Base-by-base conservation (phyloP, 2,329 filamentous ascomycete species). In the Aspergillus fijiensis region DNA sequence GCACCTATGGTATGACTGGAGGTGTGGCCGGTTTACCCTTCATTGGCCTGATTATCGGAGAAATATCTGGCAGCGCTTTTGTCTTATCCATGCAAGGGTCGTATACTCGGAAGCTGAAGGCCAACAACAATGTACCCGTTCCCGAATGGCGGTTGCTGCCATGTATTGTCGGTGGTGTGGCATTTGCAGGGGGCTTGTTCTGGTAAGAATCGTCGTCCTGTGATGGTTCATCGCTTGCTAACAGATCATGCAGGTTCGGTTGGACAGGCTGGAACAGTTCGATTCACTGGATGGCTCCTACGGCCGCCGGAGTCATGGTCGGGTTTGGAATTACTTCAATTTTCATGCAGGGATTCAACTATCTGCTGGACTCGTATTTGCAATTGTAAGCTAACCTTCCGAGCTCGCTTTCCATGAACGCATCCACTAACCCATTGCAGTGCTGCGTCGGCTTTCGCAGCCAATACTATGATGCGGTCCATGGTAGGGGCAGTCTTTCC, bases 61-160 rank as follows among this genome's bases (percentile, higher is more conserved):
- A 63, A 35, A 48, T 69, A 6, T n/a, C 55, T 2, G 66, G 63
- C 6, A 59, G 59, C 11, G 23, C n/a, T 1, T 68, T 68, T 27
- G 60, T 67, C 4, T 48, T 68, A 3, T 67, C 60, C 3, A 56
- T 62, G 21, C 61, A 65, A 25, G 56, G 56, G 6, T 62, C 58
- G 9, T 67, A 67, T 55, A 52, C 42, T 9, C 49, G 53, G 21
- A 69, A 68, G 25, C 49, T 70, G 21, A 25, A 39, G 16, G 63
- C 58, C 16, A 70, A 70, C 53, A 55, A 62, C 19, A 58, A 61
- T 14, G 35, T 67, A 12, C 53, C 65, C 6, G 49, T 70, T 3
- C 68, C 68, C 1, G 67, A 70, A 51, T 70, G 67, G 67, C 62
- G 68, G 10, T 48, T 70, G 3, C 64, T 62, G 10, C 67, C 67